phyloP scores from a whole-genome alignment of 1,284 basidiomycete genomes.

The Caloboletus firmus region DNA sequence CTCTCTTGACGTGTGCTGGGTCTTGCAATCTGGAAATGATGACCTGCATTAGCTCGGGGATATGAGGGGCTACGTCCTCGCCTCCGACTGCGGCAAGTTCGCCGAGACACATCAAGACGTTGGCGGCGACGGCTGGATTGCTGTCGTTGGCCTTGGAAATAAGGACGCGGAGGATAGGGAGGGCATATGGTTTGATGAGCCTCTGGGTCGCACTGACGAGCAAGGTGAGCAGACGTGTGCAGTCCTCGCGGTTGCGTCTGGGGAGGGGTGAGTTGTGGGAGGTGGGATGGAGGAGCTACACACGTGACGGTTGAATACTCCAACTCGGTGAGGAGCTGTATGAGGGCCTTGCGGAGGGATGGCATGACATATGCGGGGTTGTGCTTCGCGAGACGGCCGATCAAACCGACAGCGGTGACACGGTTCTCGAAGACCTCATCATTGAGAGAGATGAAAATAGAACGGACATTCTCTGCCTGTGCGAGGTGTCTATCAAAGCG shows the following conservation, averaged over 20 bases:
- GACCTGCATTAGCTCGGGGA: constrained; percentile 87
- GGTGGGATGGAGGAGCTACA: constrained; percentile 27
- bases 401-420: constrained; percentile 86
- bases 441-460: constrained; percentile 95
- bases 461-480: constrained; percentile 96
- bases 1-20: constrained; percentile 82
- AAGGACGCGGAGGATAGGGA: constrained; percentile 93
- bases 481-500: constrained; percentile 98
- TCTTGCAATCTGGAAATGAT: constrained; percentile 89
- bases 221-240: constrained; percentile 83
- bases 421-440: constrained; percentile 97
- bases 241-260: constrained; percentile 88
- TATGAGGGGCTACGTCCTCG: constrained; percentile 84
- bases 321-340: constrained; percentile 95
- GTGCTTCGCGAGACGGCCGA: constrained; percentile 92
- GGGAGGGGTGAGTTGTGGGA: constrained; percentile 1
- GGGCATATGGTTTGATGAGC: constrained; percentile 94
- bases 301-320: constrained; percentile 94
- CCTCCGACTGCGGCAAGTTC: constrained; percentile 94
- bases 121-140: constrained; percentile 88
- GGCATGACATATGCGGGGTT: constrained; percentile 99
- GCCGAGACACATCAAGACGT: constrained; percentile 92
- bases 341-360: constrained; percentile 91
- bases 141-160: constrained; percentile 85
- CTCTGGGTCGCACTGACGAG: constrained; percentile 90